These are phyloP conservation scores for Lasiosphaeria miniovina DNA, from an alignment of 495 filamentous ascomycete genomes.

Conservation along the genomic window DNA sequence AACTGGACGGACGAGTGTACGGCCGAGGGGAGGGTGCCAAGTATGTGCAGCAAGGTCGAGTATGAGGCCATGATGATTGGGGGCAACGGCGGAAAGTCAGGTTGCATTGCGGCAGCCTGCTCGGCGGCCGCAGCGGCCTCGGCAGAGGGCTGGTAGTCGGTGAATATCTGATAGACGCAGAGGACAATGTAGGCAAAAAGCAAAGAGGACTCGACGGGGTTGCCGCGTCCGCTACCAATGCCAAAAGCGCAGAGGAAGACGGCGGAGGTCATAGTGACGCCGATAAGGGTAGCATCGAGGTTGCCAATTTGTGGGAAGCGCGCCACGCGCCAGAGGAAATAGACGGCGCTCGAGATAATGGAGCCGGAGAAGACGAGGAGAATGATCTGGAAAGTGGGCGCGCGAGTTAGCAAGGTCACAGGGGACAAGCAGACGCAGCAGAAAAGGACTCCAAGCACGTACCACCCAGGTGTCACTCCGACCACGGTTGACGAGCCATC, in stretches of 20 bases:
- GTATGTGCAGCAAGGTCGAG: constrained; percentile 79
- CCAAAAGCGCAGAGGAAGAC: constrained; percentile 91
- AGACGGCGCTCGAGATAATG: constrained; percentile 87
- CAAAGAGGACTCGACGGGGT: constrained; percentile 91
- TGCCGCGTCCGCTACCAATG: constrained; percentile 90
- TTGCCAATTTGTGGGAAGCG: constrained; percentile 91
- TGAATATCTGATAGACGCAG: constrained; percentile 98
- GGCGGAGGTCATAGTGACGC: constrained; percentile 83
- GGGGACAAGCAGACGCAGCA: constrained; percentile 2
- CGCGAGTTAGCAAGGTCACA: neutral
- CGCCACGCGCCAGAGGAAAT: constrained; percentile 93
- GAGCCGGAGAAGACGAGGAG: constrained; percentile 84
- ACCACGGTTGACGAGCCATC: constrained; percentile 89
- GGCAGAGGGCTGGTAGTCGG: constrained; percentile 83
- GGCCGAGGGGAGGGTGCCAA: constrained; percentile 77
- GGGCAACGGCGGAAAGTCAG: constrained; percentile 88
- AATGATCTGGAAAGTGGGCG: constrained; percentile 59
- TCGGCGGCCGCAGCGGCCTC: constrained; percentile 53
- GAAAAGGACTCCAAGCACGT: constrained; percentile 33
- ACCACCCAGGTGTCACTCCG: constrained; percentile 97
- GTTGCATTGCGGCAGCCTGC: constrained; percentile 49
- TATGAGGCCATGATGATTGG: constrained; percentile 99
- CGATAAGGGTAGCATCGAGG: constrained; percentile 90
- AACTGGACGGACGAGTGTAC: constrained; percentile 84
- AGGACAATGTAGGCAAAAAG: constrained; percentile 96